These are phyloP conservation scores for Trichoderma atroviride DNA, from an alignment of 2,329 filamentous ascomycete species.

Conservation along the genomic window DNA sequence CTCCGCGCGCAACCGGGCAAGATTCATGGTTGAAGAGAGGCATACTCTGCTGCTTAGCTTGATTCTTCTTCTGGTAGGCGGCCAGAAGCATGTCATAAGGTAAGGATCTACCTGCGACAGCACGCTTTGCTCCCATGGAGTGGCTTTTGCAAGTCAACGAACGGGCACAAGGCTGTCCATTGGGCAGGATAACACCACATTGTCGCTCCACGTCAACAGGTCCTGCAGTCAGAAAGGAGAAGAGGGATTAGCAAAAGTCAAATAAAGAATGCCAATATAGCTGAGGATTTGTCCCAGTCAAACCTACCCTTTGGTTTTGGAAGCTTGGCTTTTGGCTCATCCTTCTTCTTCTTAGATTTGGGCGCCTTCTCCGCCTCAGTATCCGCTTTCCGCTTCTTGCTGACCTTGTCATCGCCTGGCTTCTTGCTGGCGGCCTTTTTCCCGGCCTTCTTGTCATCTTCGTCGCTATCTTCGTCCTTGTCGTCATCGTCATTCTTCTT, in stretches of 20 bases:
- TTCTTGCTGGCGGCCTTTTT: conserved; percentile 73
- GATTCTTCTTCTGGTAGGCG: conserved; percentile 95
- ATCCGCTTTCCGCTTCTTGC: conserved; percentile 79
- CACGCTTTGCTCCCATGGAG: conserved; percentile 90
- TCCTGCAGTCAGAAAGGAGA: conserved; percentile 45
- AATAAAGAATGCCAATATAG: neutral
- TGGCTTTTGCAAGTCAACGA: conserved; percentile 94
- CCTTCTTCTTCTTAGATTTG: conserved; percentile 93
- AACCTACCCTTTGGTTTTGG: conserved; percentile 76
- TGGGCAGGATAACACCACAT: conserved; percentile 83
- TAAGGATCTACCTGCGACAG: conserved; percentile 81
- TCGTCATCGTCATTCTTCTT: conserved; percentile 55
- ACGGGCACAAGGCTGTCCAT: conserved; percentile 83
- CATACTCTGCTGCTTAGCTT: conserved; percentile 94
- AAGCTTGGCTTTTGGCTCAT: conserved; percentile 81
- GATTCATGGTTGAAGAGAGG: conserved; percentile 30
- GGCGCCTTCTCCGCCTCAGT: conserved; percentile 77
- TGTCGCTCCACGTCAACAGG: conserved; percentile 94
- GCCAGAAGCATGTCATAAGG: conserved; percentile 92
- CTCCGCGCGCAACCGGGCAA: neutral
- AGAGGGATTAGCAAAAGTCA: neutral
- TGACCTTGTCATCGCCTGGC: conserved; percentile 65
- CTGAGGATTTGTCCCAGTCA: neutral
- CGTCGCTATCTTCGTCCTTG: conserved; percentile 54
- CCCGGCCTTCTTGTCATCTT: conserved; percentile 48